Evolutionary conservation across 192 early-diverging fungal genomes (phyloP), one percentile per base, ranked within the genome.

Genomic region (Rhizoclosmatium sp.): DNA sequence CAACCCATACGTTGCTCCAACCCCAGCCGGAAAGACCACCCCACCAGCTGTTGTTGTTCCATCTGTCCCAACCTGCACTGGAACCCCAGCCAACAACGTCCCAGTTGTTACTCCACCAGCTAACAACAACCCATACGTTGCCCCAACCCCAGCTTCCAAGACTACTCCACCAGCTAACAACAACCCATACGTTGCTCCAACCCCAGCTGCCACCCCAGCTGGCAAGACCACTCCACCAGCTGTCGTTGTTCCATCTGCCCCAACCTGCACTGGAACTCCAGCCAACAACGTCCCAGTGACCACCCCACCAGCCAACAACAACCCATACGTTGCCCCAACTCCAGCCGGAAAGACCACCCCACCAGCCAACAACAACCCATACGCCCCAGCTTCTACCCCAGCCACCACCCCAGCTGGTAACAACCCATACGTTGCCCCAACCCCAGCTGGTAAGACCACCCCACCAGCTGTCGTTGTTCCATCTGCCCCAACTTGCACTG

Each of bases 381-480:
- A 9, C 21, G 49, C 56, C n/a, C 49, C 70, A 21, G 56, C 70
- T 3, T 71, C 31, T 0, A 54, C 51, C 51, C 51, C 51, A 54
- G 51, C 51, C 1, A 0, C 61, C 1, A 58, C 56, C 56, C 12
- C 56, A 12, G 56, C 56, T n/a, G 56, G 56, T 58, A 16, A 58
- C 21, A 58, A 16, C 21, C 14, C 68, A 12, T 59, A 51, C 7
- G 48, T 59, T 23, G 9, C 70, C 47, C 51, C 70, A 31, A 59
- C 70, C 2, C 56, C 70, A 71, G 16, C 48, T 56, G 56, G 48
- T 2, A 40, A 14, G 9, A 59, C 21, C 5, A 58, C 70, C 4
- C 70, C 47, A n/a, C 23, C 70, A 51, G 19, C 70, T 59, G 70
- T 59, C 2, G 47, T 58, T 19, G 70, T 71, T 19, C 70, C 70